Percentiles rank a stretch among this genome's conserved stretches.
Evolutionary conservation across 352 stramenopile species (phyloP).

Genomic region (Globisporangium acanthophoron): DNA sequence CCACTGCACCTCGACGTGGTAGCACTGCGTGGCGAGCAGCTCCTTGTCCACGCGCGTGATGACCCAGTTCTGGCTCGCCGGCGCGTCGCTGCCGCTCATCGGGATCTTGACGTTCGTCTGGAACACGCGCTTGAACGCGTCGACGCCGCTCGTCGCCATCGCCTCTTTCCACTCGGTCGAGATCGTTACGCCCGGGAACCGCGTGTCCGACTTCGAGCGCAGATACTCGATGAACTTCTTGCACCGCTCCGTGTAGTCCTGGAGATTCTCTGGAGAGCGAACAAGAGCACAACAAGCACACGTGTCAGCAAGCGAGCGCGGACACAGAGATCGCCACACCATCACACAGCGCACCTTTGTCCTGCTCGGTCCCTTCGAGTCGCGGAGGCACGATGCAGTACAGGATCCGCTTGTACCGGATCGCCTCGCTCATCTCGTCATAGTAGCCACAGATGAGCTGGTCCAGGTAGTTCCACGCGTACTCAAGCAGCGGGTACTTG

Average conservation of each 20-base stretch:
- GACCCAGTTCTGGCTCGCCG: slow-evolving; percentile 80
- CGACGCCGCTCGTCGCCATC: slow-evolving; percentile 37
- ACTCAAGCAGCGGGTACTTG: slow-evolving; percentile 77
- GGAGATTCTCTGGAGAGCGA: slow-evolving; percentile 30
- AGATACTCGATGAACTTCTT: slow-evolving; percentile 70
- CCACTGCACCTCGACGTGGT: slow-evolving; percentile 84
- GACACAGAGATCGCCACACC: background rate
- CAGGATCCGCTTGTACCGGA: slow-evolving; percentile 74
- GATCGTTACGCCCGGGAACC: slow-evolving; percentile 52
- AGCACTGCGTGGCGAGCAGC: slow-evolving; percentile 54
- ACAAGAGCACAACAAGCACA: background rate
- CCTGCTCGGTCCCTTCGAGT: slow-evolving; percentile 22
- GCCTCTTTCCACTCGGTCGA: slow-evolving; percentile 39
- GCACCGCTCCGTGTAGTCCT: slow-evolving; percentile 55
- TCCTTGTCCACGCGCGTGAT: slow-evolving; percentile 75
- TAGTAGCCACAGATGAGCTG: slow-evolving; percentile 85
- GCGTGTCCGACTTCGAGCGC: slow-evolving; percentile 47
- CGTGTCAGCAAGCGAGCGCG: background rate
- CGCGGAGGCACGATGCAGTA: slow-evolving; percentile 65
- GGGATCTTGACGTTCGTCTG: slow-evolving; percentile 72
- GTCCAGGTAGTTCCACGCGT: slow-evolving; percentile 85
- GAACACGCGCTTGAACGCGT: slow-evolving; percentile 61
- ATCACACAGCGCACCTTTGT: slow-evolving; percentile 15
- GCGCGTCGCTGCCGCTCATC: slow-evolving; percentile 52
- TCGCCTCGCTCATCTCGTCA: slow-evolving; percentile 81